These are phyloP conservation scores for Selenicereus undatus DNA, from an alignment of 148 eudicot species.

Conservation along the genomic window DNA sequence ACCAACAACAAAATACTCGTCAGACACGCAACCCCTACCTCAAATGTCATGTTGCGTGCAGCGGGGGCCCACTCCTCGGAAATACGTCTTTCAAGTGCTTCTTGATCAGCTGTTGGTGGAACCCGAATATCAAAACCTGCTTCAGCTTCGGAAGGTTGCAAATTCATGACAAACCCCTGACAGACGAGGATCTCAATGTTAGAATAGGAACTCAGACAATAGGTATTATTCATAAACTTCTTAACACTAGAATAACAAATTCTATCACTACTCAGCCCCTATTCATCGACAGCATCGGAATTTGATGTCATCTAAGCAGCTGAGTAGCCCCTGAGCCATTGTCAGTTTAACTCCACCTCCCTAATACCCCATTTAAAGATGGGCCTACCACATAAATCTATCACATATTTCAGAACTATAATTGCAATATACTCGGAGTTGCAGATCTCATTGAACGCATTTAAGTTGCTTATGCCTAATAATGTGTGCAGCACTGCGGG, in stretches of 20 bases:
- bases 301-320: too few relatives aligned
- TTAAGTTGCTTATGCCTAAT: neutral
- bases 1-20: neutral
- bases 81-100: constrained; percentile 60
- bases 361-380: too few relatives aligned
- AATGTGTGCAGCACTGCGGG: neutral
- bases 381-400: too few relatives aligned
- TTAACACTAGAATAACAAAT: too few relatives aligned
- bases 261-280: too few relatives aligned
- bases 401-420: too few relatives aligned
- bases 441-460: neutral
- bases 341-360: too few relatives aligned
- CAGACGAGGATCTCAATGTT: constrained; percentile 17
- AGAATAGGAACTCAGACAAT: neutral
- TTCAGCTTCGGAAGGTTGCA: constrained; percentile 97
- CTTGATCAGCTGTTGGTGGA: constrained; percentile 80
- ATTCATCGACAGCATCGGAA: too few relatives aligned
- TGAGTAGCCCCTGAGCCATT: too few relatives aligned
- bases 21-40: constrained; percentile 43
- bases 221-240: neutral
- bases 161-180: constrained; percentile 96
- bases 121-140: constrained; percentile 94
- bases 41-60: constrained; percentile 93
- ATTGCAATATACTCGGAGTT: neutral
- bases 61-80: constrained; percentile 97